Percentiles rank a stretch among this genome's conserved stretches.
These are phyloP conservation scores for Magnolia changhungtana DNA, from an alignment of 164 flowering plant species.

Conservation along the genomic window DNA sequence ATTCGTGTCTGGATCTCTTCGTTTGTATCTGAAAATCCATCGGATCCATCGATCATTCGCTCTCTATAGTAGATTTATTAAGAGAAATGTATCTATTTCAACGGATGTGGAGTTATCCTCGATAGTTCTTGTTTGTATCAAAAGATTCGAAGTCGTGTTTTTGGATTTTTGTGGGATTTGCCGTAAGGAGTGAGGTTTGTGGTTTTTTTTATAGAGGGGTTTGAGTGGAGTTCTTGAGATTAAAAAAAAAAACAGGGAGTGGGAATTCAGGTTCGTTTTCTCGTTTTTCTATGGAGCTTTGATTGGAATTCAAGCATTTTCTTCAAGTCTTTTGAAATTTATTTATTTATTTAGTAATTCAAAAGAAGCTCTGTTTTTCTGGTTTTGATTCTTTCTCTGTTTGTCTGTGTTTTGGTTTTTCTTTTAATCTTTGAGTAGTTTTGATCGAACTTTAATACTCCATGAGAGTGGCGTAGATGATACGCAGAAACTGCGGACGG, in stretches of 20 bases:
- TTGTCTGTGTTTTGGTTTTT: neutral
- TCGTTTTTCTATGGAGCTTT: neutral
- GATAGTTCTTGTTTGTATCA: neutral
- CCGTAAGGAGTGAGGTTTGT: neutral
- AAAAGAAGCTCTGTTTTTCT: neutral
- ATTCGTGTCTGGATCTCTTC: neutral
- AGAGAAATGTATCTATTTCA: neutral
- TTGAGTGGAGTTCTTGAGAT: neutral
- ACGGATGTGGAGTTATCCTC: conserved; percentile 3
- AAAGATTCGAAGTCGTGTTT: neutral
- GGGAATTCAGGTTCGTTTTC: neutral
- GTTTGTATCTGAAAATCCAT: neutral
- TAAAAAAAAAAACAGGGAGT: neutral
- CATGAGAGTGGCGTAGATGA: too few relatives aligned
- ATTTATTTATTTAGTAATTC: neutral
- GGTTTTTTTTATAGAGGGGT: neutral
- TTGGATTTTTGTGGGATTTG: neutral
- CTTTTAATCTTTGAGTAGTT: neutral
- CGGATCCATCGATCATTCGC: neutral
- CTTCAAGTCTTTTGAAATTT: neutral
- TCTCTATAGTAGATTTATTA: neutral
- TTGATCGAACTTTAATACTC: neutral
- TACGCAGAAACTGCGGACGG: too few relatives aligned
- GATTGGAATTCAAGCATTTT: neutral
- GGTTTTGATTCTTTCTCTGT: neutral